Conservation (phyloP, 352 stramenopile genomes). For the Phytophthora boehmeriae region DNA sequence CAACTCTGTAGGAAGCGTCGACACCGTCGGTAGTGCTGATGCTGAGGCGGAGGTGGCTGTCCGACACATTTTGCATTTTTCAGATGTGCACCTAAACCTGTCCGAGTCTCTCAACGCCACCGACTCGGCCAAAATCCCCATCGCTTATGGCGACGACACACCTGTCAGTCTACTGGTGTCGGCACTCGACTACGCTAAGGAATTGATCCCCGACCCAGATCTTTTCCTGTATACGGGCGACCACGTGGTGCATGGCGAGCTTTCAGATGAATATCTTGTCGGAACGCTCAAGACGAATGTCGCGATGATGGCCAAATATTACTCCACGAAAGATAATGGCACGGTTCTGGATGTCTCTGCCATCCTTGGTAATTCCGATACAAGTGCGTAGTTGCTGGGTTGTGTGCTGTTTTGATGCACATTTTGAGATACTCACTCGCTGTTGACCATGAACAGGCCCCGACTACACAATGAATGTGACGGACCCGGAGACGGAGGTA, state of each 20-base stretch:
- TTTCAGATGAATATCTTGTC: constrained; percentile 58
- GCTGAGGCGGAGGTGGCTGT: constrained; percentile 5
- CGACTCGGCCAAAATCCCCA: constrained; percentile 45
- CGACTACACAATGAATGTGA: constrained; percentile 83
- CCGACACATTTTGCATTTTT: constrained; percentile 78
- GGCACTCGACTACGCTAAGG: constrained; percentile 63
- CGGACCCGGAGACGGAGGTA: constrained; percentile 46
- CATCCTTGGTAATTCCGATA: constrained; percentile 77
- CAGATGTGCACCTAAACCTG: constrained; percentile 80
- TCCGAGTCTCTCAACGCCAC: constrained; percentile 44
- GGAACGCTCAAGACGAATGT: constrained; percentile 64
- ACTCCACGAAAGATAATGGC: constrained; percentile 26
- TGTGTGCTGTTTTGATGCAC: neutral
- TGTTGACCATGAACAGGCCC: constrained; percentile 35
- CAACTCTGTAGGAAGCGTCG: constrained; percentile 1
- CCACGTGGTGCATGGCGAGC: constrained; percentile 60
- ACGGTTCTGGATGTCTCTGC: constrained; percentile 57
- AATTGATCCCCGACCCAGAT: constrained; percentile 59
- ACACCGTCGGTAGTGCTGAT: neutral
- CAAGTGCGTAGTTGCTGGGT: constrained; percentile 35
- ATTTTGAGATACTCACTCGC: neutral
- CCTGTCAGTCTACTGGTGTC: constrained; percentile 62
- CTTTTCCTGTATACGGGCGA: constrained; percentile 83
- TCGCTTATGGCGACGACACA: constrained; percentile 52
- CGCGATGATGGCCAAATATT: constrained; percentile 64